Conservation (phyloP, 2,329 filamentous ascomycete species). For the Corynespora cassiicola region DNA sequence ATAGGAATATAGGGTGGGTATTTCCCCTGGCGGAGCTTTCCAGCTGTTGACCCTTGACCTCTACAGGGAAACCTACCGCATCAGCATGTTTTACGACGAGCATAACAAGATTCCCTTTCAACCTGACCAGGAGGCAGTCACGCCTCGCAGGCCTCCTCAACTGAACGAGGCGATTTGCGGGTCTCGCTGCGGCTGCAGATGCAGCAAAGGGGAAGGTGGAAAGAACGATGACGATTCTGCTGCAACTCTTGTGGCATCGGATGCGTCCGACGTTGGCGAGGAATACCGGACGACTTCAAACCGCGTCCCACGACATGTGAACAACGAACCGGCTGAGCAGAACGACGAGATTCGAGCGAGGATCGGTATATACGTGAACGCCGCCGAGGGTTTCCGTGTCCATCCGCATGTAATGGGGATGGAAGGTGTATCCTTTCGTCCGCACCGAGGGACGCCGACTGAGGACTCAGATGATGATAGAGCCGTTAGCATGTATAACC, state of each 20-base stretch:
- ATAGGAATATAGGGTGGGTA: too few species aligned
- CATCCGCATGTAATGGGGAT: conserved; percentile 8
- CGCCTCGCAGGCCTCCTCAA: conserved; percentile 24
- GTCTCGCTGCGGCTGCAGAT: conserved; percentile 30
- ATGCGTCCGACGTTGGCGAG: conserved; percentile 4
- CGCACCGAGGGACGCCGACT: background rate
- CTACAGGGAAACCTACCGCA: background rate
- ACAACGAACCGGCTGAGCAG: background rate
- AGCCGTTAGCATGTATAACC: conserved; percentile 17
- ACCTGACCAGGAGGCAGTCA: conserved; percentile 10
- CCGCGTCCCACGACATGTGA: background rate
- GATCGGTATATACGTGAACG: conserved; percentile 7
- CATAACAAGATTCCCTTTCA: conserved; percentile 10
- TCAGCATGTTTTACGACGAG: conserved; percentile 11
- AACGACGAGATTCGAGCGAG: conserved; percentile 12
- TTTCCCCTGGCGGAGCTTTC: too few species aligned
- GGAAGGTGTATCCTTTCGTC: conserved; percentile 1
- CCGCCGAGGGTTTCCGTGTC: conserved; percentile 6
- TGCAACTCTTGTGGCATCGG: conserved; percentile 14
- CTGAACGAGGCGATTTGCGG: conserved; percentile 28
- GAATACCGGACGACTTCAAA: background rate
- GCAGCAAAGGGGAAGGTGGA: conserved; percentile 18
- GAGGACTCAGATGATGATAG: conserved; percentile 7
- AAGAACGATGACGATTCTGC: conserved; percentile 13
- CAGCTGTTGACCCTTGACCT: too few species aligned